Base-by-base conservation (phyloP, 2,329 filamentous ascomycete species). In the Trichoderma semiorbis region DNA sequence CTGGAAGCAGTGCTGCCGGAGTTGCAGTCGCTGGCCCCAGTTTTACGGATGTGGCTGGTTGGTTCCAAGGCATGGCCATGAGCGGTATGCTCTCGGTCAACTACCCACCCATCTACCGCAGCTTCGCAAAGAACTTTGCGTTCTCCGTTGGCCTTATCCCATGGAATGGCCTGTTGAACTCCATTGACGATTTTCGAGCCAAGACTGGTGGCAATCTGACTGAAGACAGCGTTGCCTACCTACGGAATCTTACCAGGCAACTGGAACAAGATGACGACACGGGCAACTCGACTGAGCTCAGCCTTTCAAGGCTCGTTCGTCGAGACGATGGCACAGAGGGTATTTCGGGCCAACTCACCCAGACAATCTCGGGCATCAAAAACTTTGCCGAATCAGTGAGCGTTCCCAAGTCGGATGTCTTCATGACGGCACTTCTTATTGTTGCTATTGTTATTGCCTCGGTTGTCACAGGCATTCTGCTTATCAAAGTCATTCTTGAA, bases 1-100 rank as follows among this genome's bases (percentile, higher is more conserved):
- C 74, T 18, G 75, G 73, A 3, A 86, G 87, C 30, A 84, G 84
- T 24, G 84, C 84, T 43, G 85, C 84, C 21, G 92, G 91, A 16
- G 85, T 86, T 14, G 86, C 89, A 2, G 87, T 91, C 12, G 85
- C 91, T 53, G 96, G 93, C 76, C 96, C 96, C 30, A 93, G 91
- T 68, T 98, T 98, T 79, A 87, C 87, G 58, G 93, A 98, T 78
- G 90, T 97, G 62, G 88, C 97, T 75, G 90, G 91, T 73, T 97
- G 93, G 89, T 97, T 98, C 81, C 95, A 98, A 82, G 91, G 92
- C 64, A 92, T 98, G 86, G 94, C 96, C 32, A 92, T 96, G 85
- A 98, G 96, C 81, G 95, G 96, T 75, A 98, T 98, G 96, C 87
- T 97, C 80, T 97, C 93, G 72, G 95, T 97, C 77, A 89, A 91